Base-by-base conservation (phyloP, 257 asterid species). In the Jacaranda mimosifolia region DNA sequence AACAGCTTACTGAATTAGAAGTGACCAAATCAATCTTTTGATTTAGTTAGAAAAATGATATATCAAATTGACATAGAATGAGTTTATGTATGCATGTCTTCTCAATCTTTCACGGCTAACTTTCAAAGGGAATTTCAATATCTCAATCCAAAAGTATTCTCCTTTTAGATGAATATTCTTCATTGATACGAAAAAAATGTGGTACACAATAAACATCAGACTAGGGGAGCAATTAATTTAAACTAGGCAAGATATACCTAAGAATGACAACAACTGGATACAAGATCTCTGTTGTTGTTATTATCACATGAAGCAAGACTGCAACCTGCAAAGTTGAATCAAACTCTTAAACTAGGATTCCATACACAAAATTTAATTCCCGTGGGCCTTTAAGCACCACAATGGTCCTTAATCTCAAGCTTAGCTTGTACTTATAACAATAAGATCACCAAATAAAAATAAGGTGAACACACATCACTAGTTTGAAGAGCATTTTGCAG, bases 191-290 rank as follows among this genome's bases (percentile, higher is more conserved):
- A 63, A 59, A 58, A 58, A 63, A 55, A 2, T 7, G 6, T 63
- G 64, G 48, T 51, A 43, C 17, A 46, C 32, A 72, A 71, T 9
- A 9, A 56, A 53, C 38, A 73, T 58, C 62, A 26, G 51, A 57
- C 68, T 14, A 51, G 70, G 38, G 10, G 40, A 32, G 36, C 35
- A 81, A 66, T 35, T 76, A 39, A 14, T 51, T 71, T 26, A 36
- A 42, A 76, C 72, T 59, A 72, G 77, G 77, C 36, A 72, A 77
- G 52, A 67, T 89, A 87, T 73, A 96, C 99, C 97, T 89, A 79
- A 96, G 92, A 80, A 93, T 96, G 80, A 96, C 94, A 73, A 88
- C 19, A 83, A 96, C 91, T 8, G 99, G 99, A 86, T 90, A 96
- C 82, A 96, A 40, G 77, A 96, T 81, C 63, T 81, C 86, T n/a